Conservation (phyloP, 805 yeast species). For the Barnettozyma vustinii region DNA sequence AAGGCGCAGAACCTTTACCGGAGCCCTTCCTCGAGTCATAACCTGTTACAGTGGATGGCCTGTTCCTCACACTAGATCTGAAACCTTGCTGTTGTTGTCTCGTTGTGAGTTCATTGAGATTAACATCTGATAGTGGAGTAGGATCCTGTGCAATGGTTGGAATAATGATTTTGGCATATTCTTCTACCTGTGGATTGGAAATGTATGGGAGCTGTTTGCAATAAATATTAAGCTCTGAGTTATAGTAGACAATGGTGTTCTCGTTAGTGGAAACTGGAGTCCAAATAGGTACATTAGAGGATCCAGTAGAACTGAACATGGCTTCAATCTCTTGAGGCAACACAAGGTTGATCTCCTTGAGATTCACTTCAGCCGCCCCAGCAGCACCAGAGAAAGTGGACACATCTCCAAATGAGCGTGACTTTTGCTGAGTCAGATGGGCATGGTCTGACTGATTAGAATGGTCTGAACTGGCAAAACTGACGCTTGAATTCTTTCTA, state of each 20-base stretch:
- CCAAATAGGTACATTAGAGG: slow-evolving; percentile 46
- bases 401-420: slow-evolving; percentile 7
- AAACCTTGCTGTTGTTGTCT: slow-evolving; percentile 1
- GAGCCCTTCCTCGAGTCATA: slow-evolving; percentile 11
- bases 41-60: slow-evolving; percentile 16
- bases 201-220: slow-evolving; percentile 55
- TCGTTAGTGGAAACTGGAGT: slow-evolving; percentile 51
- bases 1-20: slow-evolving; percentile 9
- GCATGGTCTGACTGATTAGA: slow-evolving; percentile 27
- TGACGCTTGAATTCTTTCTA: slow-evolving; percentile 44
- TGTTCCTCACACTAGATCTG: slow-evolving; percentile 11
- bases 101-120: slow-evolving; percentile 21
- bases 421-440: background rate
- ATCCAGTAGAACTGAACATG: slow-evolving; percentile 30
- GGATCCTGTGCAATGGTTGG: slow-evolving; percentile 25
- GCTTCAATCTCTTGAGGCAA: slow-evolving; percentile 33
- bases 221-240: slow-evolving; percentile 53
- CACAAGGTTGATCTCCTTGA: slow-evolving; percentile 25
- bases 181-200: slow-evolving; percentile 32
- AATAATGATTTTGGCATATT: slow-evolving; percentile 23
- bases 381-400: slow-evolving; percentile 11
- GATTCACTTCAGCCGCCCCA: background rate
- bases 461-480: slow-evolving; percentile 36
- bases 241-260: slow-evolving; percentile 53
- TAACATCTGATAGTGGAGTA: slow-evolving; percentile 13